Conservation (phyloP, 306 rosid genomes). For the Gastrolobium bilobum region DNA sequence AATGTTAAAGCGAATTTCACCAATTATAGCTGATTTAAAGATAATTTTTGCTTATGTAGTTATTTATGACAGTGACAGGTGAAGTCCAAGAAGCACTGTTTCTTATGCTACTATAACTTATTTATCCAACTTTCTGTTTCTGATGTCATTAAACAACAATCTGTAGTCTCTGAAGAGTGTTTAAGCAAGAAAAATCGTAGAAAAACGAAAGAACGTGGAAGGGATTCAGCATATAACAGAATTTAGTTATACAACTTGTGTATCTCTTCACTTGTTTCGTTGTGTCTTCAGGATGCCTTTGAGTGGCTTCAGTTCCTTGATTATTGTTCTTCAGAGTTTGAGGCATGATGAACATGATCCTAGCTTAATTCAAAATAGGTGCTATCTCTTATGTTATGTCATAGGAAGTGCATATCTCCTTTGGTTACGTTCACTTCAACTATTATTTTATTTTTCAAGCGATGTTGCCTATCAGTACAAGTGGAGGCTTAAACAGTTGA, state of each 20-base stretch:
- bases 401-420: no score
- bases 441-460: background rate
- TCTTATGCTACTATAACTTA: no score
- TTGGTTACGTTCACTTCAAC: background rate
- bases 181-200: background rate
- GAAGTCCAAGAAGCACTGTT: no score
- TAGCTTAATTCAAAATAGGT: background rate
- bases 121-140: background rate
- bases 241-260: no score
- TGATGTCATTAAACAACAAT: no score
- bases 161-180: background rate
- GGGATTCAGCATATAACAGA: no score
- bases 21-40: no score
- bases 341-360: background rate
- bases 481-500: slow-evolving; percentile 33
- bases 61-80: no score
- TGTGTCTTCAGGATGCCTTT: background rate
- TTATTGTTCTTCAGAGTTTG: background rate
- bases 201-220: no score
- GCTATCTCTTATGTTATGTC: background rate
- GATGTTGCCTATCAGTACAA: background rate
- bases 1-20: no score
- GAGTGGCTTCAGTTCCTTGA: background rate
- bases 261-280: background rate
- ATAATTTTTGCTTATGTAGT: no score